Conservation (phyloP, 345 rosid genomes). For the Camelina neglecta region DNA sequence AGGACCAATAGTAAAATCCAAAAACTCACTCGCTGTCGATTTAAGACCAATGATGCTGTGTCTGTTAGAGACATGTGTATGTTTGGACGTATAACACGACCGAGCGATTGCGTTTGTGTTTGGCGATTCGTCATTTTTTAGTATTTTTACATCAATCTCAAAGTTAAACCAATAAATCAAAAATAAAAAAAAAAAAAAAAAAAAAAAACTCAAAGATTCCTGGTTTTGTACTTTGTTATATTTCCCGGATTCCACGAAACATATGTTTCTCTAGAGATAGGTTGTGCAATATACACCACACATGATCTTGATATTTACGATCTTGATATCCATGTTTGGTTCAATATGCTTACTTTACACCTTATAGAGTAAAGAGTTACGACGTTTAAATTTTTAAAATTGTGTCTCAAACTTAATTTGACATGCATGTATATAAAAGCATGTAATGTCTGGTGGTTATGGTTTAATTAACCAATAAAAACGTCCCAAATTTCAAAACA, state of each 20-base stretch:
- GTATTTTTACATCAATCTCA: neutral
- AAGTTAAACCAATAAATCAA: neutral
- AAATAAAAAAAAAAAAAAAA: no score
- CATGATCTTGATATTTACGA: neutral
- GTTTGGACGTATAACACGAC: conserved; percentile 37
- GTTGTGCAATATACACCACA: neutral
- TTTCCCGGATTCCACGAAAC: neutral
- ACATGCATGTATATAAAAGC: neutral
- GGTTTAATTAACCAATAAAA: conserved; percentile 22
- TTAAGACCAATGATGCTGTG: conserved; percentile 34
- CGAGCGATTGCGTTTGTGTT: conserved; percentile 26
- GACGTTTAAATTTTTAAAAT: neutral
- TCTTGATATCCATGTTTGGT: neutral
- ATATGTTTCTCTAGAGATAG: neutral
- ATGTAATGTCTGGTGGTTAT: neutral
- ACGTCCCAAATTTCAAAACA: neutral
- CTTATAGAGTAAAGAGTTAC: neutral
- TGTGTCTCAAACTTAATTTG: neutral
- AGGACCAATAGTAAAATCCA: conserved; percentile 39
- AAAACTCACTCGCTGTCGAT: conserved; percentile 40
- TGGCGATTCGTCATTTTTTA: neutral
- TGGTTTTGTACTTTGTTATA: conserved; percentile 5
- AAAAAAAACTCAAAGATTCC: neutral
- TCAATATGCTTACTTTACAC: neutral
- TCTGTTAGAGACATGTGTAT: conserved; percentile 39